These are phyloP conservation scores for Passalora sequoiae DNA, from an alignment of 2,329 filamentous ascomycete genomes.

Conservation along the genomic window DNA sequence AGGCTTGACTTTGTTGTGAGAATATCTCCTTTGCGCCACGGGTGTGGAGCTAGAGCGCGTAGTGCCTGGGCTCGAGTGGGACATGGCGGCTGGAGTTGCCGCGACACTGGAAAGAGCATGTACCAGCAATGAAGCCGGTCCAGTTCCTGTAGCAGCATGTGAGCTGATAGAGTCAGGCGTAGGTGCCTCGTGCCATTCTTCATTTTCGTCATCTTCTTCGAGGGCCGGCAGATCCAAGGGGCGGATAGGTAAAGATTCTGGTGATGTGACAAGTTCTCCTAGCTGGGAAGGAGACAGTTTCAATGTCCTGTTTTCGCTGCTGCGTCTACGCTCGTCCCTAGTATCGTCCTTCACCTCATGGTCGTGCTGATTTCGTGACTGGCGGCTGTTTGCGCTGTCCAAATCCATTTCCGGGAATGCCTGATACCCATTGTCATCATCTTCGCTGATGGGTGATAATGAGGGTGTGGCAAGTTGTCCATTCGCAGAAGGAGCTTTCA, in stretches of 20 bases:
- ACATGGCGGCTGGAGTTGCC: slow-evolving; percentile 4
- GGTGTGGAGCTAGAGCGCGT: slow-evolving; percentile 14
- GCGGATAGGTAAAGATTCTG: slow-evolving; percentile 20
- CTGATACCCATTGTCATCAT: slow-evolving; percentile 7
- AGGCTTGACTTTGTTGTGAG: slow-evolving; percentile 14
- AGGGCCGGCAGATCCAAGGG: slow-evolving; percentile 11
- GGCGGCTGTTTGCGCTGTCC: background rate
- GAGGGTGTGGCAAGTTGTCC: slow-evolving; percentile 17
- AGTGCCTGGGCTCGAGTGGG: no score
- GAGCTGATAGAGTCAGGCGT: background rate
- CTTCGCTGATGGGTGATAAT: slow-evolving; percentile 17
- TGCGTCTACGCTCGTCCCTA: slow-evolving; percentile 7
- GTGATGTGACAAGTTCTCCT: slow-evolving; percentile 18
- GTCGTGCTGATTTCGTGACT: background rate
- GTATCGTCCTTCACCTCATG: background rate
- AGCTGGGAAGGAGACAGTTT: slow-evolving; percentile 18
- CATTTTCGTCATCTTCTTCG: slow-evolving; percentile 8
- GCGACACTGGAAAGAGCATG: slow-evolving; percentile 8
- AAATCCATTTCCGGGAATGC: slow-evolving; percentile 6
- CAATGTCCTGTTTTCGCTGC: slow-evolving; percentile 17
- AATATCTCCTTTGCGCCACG: slow-evolving; percentile 11
- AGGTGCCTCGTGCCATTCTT: slow-evolving; percentile 14
- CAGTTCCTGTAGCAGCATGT: background rate
- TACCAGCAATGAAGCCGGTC: slow-evolving; percentile 3
- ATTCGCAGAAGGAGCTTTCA: slow-evolving; percentile 7